Base-by-base conservation (phyloP, 2,329 filamentous ascomycete species). In the Fusarium equiseti region DNA sequence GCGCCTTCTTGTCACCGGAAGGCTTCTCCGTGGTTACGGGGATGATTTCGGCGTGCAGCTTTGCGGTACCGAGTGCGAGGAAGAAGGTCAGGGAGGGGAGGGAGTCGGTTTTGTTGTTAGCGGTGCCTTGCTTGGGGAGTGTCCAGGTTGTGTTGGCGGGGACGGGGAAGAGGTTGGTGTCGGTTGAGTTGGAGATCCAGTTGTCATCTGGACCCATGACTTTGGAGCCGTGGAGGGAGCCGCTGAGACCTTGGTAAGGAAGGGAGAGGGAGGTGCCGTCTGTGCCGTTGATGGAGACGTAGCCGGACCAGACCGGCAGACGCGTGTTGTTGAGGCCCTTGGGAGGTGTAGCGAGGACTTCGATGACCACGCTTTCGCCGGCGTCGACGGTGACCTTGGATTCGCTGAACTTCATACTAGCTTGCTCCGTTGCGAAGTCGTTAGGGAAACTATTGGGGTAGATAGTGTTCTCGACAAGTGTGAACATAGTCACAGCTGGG, bases 401-500 rank as follows among this genome's bases (percentile, higher is more conserved):
- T 53, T 79, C 73, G 70, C 78, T 81, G 55, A 88, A 82, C 44
- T 75, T 73, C 31, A 88, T 69, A 2, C 78, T 79, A 12, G 86
- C 86, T 44, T 80, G 80, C 27, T 79, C 76, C n/a, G 76, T 71
- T 2, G 80, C 75, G 8, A 83, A 75, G 11, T 84, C 79, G 31
- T 83, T 85, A 27, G 86, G 85, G 71, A 87, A 88, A 0, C 58
- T 18, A 13, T 77, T 76, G 0, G 85, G 81, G 48, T 78, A 79
- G 44, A 80, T 80, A 29, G 73, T 72, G 35, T 65, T 73, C 3
- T 75, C 70, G 27, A 72, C 73, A 3, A 81, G 78, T 1, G 88
- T 86, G 76, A 89, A 90, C 57, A 84, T 83, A 5, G 88, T 88
- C 15, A 83, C 78, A 15, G 87, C 83, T 4, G 83, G 82, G 9